A percentile compares a stretch with the other conserved stretches of the same genome.
Evolutionary conservation across 805 yeast species (phyloP).

Genomic region (Lipomyces kockii): DNA sequence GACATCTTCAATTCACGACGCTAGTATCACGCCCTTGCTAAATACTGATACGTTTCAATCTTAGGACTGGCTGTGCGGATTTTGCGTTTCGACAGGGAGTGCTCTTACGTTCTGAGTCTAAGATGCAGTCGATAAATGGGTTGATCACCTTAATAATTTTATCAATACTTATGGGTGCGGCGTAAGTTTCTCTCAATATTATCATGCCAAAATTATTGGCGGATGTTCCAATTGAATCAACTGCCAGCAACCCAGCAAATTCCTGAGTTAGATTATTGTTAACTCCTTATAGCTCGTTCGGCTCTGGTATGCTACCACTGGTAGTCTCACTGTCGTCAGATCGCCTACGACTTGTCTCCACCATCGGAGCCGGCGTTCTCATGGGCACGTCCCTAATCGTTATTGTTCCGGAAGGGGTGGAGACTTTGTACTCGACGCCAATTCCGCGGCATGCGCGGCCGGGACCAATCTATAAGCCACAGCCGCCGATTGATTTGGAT

Average conservation of each 20-base stretch:
- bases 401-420: conserved; percentile 70
- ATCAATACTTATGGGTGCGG: conserved; percentile 41
- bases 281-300: conserved; percentile 38
- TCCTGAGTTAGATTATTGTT: background rate
- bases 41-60: background rate
- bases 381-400: conserved; percentile 63
- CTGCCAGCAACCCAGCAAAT: background rate
- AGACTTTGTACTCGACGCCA: conserved; percentile 46
- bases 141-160: conserved; percentile 40
- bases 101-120: background rate
- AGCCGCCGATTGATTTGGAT: conserved; percentile 18
- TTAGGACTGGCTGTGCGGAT: background rate
- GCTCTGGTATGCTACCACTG: conserved; percentile 45
- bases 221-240: background rate
- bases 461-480: conserved; percentile 7
- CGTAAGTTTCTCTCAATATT: conserved; percentile 34
- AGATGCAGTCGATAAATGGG: conserved; percentile 21
- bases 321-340: conserved; percentile 42
- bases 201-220: background rate
- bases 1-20: too few species aligned
- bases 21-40: background rate
- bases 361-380: conserved; percentile 63
- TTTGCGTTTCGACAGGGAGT: background rate
- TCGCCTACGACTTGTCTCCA: conserved; percentile 50
- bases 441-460: conserved; percentile 23